phyloP scores from a whole-genome alignment of 1,139 yeast genomes.

The Diutina rugosa region DNA sequence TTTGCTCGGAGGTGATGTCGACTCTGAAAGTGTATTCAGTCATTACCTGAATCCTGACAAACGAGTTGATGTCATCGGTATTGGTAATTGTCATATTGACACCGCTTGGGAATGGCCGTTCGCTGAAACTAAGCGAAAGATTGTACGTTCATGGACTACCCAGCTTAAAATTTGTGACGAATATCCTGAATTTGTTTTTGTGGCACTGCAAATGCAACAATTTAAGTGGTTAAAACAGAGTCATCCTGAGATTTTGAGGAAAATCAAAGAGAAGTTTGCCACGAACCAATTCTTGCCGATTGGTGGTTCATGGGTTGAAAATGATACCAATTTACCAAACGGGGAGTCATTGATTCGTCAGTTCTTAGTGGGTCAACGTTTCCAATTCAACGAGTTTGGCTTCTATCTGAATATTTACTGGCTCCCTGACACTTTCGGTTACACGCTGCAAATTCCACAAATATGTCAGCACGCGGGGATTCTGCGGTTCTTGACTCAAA shows the following conservation, averaged over 20 bases:
- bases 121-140: constrained; percentile 85
- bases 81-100: constrained; percentile 95
- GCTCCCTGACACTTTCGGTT: constrained; percentile 97
- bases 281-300: constrained; percentile 75
- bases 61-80: constrained; percentile 49
- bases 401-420: constrained; percentile 64
- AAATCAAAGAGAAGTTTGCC: constrained; percentile 52
- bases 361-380: constrained; percentile 81
- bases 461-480: constrained; percentile 77
- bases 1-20: constrained; percentile 52
- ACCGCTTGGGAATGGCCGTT: constrained; percentile 99
- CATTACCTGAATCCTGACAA: constrained; percentile 11
- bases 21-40: constrained; percentile 50
- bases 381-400: constrained; percentile 70
- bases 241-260: constrained; percentile 66
- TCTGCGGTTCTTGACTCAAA: constrained; percentile 79
- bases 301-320: constrained; percentile 98
- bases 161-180: constrained; percentile 75
- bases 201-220: constrained; percentile 93
- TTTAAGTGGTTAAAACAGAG: constrained; percentile 81
- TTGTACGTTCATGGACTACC: constrained; percentile 92
- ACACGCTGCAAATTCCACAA: constrained; percentile 91
- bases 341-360: constrained; percentile 89
- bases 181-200: constrained; percentile 89
- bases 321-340: constrained; percentile 86